Conservation (phyloP, 2,329 filamentous ascomycete genomes). For the Verticillium nonalfalfae region DNA sequence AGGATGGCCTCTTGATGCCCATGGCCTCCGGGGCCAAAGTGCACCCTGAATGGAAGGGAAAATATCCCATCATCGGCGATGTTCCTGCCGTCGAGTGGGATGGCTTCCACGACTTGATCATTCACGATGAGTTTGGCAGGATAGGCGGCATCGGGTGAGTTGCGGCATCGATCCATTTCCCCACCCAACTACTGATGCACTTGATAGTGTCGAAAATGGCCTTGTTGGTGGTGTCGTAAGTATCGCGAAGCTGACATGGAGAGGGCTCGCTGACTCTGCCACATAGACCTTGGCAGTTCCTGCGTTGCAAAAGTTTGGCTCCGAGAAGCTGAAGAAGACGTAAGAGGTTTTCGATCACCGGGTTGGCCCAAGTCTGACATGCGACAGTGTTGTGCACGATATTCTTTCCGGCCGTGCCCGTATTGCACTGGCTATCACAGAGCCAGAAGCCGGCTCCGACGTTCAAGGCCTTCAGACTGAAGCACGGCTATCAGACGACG, state of each 20-base stretch:
- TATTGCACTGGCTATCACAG: constrained; percentile 13
- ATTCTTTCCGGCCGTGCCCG: constrained; percentile 28
- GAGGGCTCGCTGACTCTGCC: not conserved
- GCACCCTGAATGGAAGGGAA: constrained; percentile 2
- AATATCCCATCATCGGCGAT: constrained; percentile 15
- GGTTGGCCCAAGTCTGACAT: constrained; percentile 7
- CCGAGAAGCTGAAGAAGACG: constrained; percentile 12
- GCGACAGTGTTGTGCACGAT: constrained; percentile 17
- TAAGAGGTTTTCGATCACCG: constrained; percentile 16
- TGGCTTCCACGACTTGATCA: constrained; percentile 27
- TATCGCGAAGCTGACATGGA: not conserved
- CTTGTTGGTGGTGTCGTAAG: constrained; percentile 8
- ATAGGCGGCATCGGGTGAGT: constrained; percentile 9
- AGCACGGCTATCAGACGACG: constrained; percentile 7
- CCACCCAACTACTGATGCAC: not conserved
- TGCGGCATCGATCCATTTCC: constrained; percentile 15
- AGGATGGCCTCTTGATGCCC: constrained; percentile 10
- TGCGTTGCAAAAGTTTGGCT: constrained; percentile 18
- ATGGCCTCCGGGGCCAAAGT: constrained; percentile 5
- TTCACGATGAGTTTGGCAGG: constrained; percentile 27
- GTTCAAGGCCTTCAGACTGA: constrained; percentile 11
- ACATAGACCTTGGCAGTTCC: constrained; percentile 7
- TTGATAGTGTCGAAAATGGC: constrained; percentile 13
- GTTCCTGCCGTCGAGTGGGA: constrained; percentile 25
- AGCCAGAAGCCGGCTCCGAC: constrained; percentile 14